Conservation (phyloP, 192 early-diverging fungal species). For the Endogone sp. region DNA sequence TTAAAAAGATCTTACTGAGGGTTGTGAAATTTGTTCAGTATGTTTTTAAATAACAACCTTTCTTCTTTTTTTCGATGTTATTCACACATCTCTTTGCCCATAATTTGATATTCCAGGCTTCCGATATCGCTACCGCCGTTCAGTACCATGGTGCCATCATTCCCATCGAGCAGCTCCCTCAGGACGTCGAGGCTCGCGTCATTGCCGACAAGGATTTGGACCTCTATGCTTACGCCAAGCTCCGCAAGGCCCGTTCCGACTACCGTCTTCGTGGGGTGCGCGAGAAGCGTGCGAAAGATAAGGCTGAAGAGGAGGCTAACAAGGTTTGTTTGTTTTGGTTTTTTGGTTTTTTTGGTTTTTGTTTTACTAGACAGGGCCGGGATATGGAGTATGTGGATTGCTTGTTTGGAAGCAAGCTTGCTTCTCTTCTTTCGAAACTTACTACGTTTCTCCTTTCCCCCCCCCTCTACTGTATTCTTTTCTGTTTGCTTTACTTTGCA, state of each 20-base stretch:
- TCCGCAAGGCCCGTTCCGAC: constrained; percentile 77
- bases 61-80: constrained; percentile 8
- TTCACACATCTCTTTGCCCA: constrained; percentile 8
- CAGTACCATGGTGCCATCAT: constrained; percentile 64
- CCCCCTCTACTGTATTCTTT: background rate
- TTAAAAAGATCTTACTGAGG: too few relatives aligned
- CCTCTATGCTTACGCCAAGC: constrained; percentile 60
- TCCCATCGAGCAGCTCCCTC: constrained; percentile 59
- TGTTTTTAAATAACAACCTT: too few relatives aligned
- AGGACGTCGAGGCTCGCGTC: constrained; percentile 45
- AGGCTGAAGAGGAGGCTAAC: constrained; percentile 80
- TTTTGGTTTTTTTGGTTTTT: too few relatives aligned
- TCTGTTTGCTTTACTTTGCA: too few relatives aligned
- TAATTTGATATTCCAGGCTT: constrained; percentile 20
- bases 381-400: too few relatives aligned
- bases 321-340: constrained; percentile 55
- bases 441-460: background rate
- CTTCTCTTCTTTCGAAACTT: background rate
- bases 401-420: background rate
- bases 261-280: constrained; percentile 71
- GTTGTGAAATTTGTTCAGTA: too few relatives aligned
- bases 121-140: constrained; percentile 51
- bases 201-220: constrained; percentile 51
- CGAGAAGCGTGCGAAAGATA: constrained; percentile 73
- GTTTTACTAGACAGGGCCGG: too few relatives aligned